Conservation (phyloP, 805 yeast species). For the Candida ulmi region DNA sequence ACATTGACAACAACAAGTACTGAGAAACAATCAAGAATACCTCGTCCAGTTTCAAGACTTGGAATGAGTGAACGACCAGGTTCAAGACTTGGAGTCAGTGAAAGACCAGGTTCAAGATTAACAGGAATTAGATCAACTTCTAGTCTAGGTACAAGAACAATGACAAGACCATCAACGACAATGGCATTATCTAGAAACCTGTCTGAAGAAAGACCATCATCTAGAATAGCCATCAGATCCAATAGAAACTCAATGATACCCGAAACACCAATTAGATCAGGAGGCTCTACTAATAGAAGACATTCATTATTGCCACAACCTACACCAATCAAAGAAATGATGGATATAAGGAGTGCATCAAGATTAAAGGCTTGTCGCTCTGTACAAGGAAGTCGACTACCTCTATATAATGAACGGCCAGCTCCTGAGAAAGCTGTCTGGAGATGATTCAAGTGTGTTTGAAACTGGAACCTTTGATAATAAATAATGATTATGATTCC, state of each 20-base stretch:
- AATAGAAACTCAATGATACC: constrained; percentile 20
- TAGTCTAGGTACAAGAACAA: constrained; percentile 7
- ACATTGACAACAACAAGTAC: neutral
- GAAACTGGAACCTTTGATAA: no score
- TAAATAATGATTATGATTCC: no score
- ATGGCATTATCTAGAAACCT: constrained; percentile 12
- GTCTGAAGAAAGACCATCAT: constrained; percentile 5
- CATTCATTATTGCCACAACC: constrained; percentile 22
- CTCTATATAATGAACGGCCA: neutral
- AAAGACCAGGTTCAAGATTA: no score
- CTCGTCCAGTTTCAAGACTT: constrained; percentile 19
- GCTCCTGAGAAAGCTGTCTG: neutral
- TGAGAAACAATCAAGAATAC: constrained; percentile 12
- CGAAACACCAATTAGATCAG: constrained; percentile 17
- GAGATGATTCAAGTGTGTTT: neutral
- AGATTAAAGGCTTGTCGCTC: neutral
- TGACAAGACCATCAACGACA: constrained; percentile 15
- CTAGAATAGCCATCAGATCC: constrained; percentile 5
- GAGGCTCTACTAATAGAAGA: constrained; percentile 2
- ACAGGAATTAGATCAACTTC: constrained; percentile 9
- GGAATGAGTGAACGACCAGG: constrained; percentile 8
- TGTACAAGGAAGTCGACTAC: neutral
- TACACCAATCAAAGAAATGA: constrained; percentile 20
- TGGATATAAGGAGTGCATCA: constrained; percentile 12
- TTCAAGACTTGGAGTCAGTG: constrained; percentile 7